phyloP scores from a whole-genome alignment of 805 yeast genomes.

The Candida vaughaniae region DNA sequence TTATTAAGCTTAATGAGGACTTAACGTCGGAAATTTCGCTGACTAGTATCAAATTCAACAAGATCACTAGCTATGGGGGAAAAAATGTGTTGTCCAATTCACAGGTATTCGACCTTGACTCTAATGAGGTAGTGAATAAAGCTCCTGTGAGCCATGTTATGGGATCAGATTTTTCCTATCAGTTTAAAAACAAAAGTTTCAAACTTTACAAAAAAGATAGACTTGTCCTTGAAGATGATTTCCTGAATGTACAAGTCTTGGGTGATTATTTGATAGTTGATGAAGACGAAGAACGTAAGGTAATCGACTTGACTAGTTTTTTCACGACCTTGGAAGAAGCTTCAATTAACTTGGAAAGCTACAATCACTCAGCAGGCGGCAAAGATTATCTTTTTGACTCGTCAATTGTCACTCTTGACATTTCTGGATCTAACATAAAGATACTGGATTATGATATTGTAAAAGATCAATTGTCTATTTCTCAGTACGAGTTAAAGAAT shows the following conservation, averaged over 20 bases:
- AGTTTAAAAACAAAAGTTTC: slow-evolving; percentile 4
- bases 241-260: slow-evolving; percentile 4
- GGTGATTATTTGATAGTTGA: slow-evolving; percentile 8
- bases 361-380: slow-evolving; percentile 1
- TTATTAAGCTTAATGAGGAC: slow-evolving; percentile 2
- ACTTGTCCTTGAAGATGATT: slow-evolving; percentile 11
- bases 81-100: not conserved
- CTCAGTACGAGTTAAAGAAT: slow-evolving; percentile 1
- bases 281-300: slow-evolving; percentile 9
- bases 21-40: not conserved
- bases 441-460: slow-evolving; percentile 3
- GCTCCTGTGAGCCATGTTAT: slow-evolving; percentile 3
- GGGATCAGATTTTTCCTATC: slow-evolving; percentile 8
- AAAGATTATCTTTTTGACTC: slow-evolving; percentile 11
- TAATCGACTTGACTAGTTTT: slow-evolving; percentile 11
- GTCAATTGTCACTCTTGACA: slow-evolving; percentile 4
- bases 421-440: slow-evolving; percentile 3
- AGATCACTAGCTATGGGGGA: slow-evolving; percentile 1
- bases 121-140: slow-evolving; percentile 1
- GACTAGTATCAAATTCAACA: slow-evolving; percentile 3
- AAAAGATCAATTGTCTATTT: slow-evolving; percentile 1
- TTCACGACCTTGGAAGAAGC: slow-evolving; percentile 10
- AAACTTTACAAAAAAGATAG: slow-evolving; percentile 6
- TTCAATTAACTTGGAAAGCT: slow-evolving; percentile 11
- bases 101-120: slow-evolving; percentile 7